phyloP scores from a whole-genome alignment of 1,284 basidiomycete genomes.

The Entoloma clypeatum region DNA sequence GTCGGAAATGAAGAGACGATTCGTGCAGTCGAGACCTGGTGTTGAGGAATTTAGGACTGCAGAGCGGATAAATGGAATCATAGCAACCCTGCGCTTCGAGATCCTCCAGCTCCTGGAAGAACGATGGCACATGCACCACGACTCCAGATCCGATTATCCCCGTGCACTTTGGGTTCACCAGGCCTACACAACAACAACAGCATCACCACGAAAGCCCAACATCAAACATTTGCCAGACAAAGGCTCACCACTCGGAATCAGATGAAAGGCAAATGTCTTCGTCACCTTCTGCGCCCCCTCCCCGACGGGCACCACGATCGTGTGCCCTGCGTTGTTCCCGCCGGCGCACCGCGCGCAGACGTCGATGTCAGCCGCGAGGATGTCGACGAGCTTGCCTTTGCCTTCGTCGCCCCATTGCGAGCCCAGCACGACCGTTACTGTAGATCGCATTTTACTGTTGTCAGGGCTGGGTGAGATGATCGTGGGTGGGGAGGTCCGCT shows the following conservation, averaged over 20 bases:
- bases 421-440: constrained; percentile 79
- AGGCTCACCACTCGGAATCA: constrained; percentile 84
- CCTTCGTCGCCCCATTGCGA: constrained; percentile 96
- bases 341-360: constrained; percentile 96
- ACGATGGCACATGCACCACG: constrained; percentile 92
- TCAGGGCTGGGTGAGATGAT: neutral
- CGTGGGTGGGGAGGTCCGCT: constrained; percentile 5
- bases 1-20: constrained; percentile 90
- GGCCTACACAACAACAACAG: constrained; percentile 46
- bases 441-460: neutral
- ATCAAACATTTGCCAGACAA: neutral
- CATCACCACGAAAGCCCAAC: neutral
- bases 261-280: constrained; percentile 93
- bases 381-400: constrained; percentile 94
- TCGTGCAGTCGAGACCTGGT: constrained; percentile 81
- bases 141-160: constrained; percentile 94
- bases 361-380: constrained; percentile 85
- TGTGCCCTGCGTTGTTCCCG: constrained; percentile 98
- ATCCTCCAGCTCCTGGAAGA: constrained; percentile 91
- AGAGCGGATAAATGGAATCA: neutral
- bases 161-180: constrained; percentile 85
- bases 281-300: constrained; percentile 64
- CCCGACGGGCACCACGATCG: constrained; percentile 83
- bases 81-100: constrained; percentile 78
- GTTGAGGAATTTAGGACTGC: constrained; percentile 1